phyloP scores from a whole-genome alignment of 2,329 filamentous ascomycete genomes.

The Chaetothyriales sp. region DNA sequence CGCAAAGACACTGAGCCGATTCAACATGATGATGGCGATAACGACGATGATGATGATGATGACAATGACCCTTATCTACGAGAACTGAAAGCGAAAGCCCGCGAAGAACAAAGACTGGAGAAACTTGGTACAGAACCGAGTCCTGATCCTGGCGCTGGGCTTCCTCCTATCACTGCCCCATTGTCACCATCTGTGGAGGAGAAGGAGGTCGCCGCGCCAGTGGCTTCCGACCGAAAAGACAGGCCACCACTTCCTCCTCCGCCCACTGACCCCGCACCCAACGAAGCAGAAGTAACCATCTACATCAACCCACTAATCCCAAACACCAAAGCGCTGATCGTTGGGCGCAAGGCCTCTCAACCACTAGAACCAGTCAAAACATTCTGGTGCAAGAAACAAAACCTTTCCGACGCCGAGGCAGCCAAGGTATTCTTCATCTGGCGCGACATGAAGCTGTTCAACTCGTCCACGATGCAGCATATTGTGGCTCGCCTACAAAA shows the following conservation, averaged over 20 bases:
- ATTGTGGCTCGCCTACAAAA: slow-evolving; percentile 7
- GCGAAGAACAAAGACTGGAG: slow-evolving; percentile 24
- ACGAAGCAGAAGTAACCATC: slow-evolving; percentile 44
- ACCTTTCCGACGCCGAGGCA: slow-evolving; percentile 34
- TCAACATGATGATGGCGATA: too few species aligned
- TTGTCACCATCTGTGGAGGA: not conserved
- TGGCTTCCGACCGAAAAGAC: slow-evolving; percentile 1
- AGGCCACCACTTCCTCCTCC: slow-evolving; percentile 3
- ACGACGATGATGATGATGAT: slow-evolving; percentile 15
- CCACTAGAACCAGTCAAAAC: slow-evolving; percentile 50
- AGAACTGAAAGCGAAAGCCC: slow-evolving; percentile 27
- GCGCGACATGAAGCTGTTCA: slow-evolving; percentile 56
- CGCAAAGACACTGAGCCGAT: slow-evolving; percentile 3
- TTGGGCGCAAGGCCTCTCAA: slow-evolving; percentile 53
- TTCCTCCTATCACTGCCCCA: not conserved
- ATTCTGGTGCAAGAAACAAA: slow-evolving; percentile 54
- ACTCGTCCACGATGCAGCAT: slow-evolving; percentile 51
- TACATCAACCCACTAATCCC: slow-evolving; percentile 54
- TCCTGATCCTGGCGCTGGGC: slow-evolving; percentile 2
- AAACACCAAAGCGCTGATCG: slow-evolving; percentile 43
- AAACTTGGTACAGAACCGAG: slow-evolving; percentile 9
- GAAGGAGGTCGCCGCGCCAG: slow-evolving; percentile 1
- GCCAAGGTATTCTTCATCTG: slow-evolving; percentile 61
- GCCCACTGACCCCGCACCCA: slow-evolving; percentile 2
- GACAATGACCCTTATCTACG: slow-evolving; percentile 31